Percentiles rank a stretch among this genome's conserved stretches.
These are phyloP conservation scores for Hypoxylon sp. DNA, from an alignment of 2,329 filamentous ascomycete species.

Conservation along the genomic window DNA sequence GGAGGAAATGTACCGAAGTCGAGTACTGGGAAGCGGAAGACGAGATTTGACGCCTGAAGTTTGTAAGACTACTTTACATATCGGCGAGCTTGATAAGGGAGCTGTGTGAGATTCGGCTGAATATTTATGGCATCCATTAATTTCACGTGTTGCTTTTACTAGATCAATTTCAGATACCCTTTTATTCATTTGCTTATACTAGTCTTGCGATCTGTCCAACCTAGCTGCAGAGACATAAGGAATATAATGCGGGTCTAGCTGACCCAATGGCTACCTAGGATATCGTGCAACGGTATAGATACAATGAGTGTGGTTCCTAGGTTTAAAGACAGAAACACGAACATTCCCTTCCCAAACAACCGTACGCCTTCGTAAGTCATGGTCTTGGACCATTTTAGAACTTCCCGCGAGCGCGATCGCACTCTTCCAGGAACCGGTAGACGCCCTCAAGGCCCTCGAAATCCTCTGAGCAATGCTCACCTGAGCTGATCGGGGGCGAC, in stretches of 20 bases:
- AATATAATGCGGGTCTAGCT: conserved; percentile 23
- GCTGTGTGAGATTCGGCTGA: neutral
- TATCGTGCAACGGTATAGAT: conserved; percentile 23
- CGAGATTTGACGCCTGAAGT: conserved; percentile 55
- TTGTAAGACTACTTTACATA: neutral
- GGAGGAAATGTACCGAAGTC: conserved; percentile 26
- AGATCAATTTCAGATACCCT: conserved; percentile 38
- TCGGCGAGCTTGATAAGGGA: neutral
- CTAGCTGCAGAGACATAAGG: conserved; percentile 33
- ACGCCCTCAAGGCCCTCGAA: conserved; percentile 71
- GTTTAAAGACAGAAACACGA: conserved; percentile 16
- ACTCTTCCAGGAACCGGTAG: conserved; percentile 71
- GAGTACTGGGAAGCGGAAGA: conserved; percentile 53
- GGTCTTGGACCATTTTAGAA: conserved; percentile 35
- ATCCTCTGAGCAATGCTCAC: conserved; percentile 62
- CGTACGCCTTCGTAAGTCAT: conserved; percentile 29
- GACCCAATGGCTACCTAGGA: conserved; percentile 27
- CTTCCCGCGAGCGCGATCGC: conserved; percentile 59
- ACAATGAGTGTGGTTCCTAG: conserved; percentile 44
- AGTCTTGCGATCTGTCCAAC: neutral
- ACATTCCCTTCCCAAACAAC: conserved; percentile 12
- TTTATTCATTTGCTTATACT: conserved; percentile 14
- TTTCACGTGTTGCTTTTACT: neutral
- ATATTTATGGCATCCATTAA: neutral
- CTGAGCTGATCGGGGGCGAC: conserved; percentile 63